A percentile compares a stretch with the other conserved stretches of the same genome.
Evolutionary conservation across 805 yeast species (phyloP).

Genomic region (Yamadazyma ubonensis): DNA sequence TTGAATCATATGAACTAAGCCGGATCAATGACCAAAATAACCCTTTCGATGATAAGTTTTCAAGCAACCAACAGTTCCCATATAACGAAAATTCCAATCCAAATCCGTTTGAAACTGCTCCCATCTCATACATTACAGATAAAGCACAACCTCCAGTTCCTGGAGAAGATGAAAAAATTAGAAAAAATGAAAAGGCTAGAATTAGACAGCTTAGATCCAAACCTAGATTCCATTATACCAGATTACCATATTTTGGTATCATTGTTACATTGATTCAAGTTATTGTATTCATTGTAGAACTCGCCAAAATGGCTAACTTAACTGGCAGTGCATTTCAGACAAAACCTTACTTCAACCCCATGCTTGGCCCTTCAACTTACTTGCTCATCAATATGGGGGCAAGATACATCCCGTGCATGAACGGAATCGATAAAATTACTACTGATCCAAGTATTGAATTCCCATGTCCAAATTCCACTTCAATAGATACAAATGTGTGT

Average conservation of each 20-base stretch:
- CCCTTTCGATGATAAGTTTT: constrained; percentile 7
- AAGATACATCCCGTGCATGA: constrained; percentile 71
- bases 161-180: constrained; percentile 17
- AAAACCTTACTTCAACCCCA: constrained; percentile 71
- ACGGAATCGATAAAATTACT: constrained; percentile 48
- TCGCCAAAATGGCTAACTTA: constrained; percentile 52
- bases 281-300: constrained; percentile 60
- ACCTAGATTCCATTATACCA: constrained; percentile 37
- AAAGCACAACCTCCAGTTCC: constrained; percentile 16
- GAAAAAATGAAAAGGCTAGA: constrained; percentile 25
- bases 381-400: constrained; percentile 69
- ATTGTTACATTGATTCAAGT: constrained; percentile 47
- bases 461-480: constrained; percentile 72
- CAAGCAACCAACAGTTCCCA: constrained; percentile 12
- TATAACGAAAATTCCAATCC: constrained; percentile 4
- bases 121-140: constrained; percentile 6
- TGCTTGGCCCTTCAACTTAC: constrained; percentile 74
- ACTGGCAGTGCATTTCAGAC: constrained; percentile 70
- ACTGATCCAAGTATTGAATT: constrained; percentile 43
- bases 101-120: constrained; percentile 11
- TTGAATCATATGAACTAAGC: constrained; percentile 3
- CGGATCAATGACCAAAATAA: constrained; percentile 2
- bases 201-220: constrained; percentile 22
- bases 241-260: constrained; percentile 42
- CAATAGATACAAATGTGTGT: constrained; percentile 54